These are phyloP conservation scores for Adansonia rubrostipa DNA, from an alignment of 441 rosid genomes.

Conservation along the genomic window DNA sequence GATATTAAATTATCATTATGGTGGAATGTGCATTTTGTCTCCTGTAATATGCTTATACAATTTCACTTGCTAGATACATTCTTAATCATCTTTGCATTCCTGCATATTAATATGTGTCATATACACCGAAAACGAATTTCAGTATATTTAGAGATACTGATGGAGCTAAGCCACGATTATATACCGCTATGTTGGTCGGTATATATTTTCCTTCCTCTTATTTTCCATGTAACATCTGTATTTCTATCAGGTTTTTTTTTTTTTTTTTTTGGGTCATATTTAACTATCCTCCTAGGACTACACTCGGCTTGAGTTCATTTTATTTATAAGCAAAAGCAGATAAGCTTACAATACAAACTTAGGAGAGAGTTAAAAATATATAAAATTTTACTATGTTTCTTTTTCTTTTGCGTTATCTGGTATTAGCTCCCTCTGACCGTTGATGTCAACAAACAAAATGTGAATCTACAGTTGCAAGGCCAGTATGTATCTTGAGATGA, in stretches of 20 bases:
- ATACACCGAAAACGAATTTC: too few species aligned
- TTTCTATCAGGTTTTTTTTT: slow-evolving; percentile 11
- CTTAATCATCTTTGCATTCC: too few species aligned
- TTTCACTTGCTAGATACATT: too few species aligned
- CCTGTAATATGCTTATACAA: too few species aligned
- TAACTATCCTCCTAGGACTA: neutral
- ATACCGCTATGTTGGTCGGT: neutral
- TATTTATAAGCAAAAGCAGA: neutral
- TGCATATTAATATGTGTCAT: neutral
- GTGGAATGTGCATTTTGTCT: neutral
- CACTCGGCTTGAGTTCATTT: neutral
- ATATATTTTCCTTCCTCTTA: neutral
- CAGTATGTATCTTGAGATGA: neutral
- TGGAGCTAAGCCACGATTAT: too few species aligned
- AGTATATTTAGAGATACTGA: too few species aligned
- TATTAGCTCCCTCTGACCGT: slow-evolving; percentile 9
- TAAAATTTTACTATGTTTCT: neutral
- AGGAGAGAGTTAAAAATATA: neutral
- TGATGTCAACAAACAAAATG: slow-evolving; percentile 13
- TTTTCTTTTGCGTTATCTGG: neutral
- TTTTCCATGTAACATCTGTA: neutral
- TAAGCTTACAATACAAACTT: too few species aligned
- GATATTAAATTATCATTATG: neutral
- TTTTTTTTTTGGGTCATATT: neutral
- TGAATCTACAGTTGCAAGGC: neutral